Percentiles rank a stretch among this genome's conserved stretches.
These are phyloP conservation scores for Harrya chromipes DNA, from an alignment of 768 basidiomycete species.

Conservation along the genomic window DNA sequence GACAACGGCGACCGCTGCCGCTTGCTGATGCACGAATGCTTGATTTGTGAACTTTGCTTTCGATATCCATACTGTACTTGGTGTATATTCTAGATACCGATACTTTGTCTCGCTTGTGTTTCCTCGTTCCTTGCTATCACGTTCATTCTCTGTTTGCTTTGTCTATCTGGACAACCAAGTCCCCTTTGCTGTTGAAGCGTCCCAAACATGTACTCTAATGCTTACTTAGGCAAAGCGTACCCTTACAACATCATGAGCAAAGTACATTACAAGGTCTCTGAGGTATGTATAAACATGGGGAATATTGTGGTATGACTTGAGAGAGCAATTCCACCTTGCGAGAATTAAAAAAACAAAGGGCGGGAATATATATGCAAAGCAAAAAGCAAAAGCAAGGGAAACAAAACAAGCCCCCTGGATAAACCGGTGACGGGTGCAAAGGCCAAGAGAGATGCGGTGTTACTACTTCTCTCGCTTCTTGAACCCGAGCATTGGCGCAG, in stretches of 20 bases:
- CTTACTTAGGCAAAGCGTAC: constrained; percentile 9
- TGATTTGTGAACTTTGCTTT: constrained; percentile 17
- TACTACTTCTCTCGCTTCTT: constrained; percentile 50
- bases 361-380: constrained; percentile 3
- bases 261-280: constrained; percentile 24
- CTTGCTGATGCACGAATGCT: constrained; percentile 33
- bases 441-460: background rate
- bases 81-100: background rate
- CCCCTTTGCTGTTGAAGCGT: background rate
- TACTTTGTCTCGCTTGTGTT: background rate
- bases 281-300: constrained; percentile 24
- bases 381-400: too few species aligned
- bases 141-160: constrained; percentile 2
- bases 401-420: too few species aligned
- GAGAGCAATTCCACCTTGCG: constrained; percentile 12
- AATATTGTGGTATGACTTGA: constrained; percentile 19
- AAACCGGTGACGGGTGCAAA: background rate
- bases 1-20: constrained; percentile 30
- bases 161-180: too few species aligned
- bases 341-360: background rate
- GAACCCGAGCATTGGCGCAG: constrained; percentile 54
- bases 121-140: constrained; percentile 2
- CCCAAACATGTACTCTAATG: constrained; percentile 14
- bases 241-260: constrained; percentile 15
- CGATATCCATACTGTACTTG: background rate